Evolutionary conservation across 176 grass and related monocot genomes (phyloP), one percentile per base, ranked within the genome.

Genomic region (Zea luxurians): DNA sequence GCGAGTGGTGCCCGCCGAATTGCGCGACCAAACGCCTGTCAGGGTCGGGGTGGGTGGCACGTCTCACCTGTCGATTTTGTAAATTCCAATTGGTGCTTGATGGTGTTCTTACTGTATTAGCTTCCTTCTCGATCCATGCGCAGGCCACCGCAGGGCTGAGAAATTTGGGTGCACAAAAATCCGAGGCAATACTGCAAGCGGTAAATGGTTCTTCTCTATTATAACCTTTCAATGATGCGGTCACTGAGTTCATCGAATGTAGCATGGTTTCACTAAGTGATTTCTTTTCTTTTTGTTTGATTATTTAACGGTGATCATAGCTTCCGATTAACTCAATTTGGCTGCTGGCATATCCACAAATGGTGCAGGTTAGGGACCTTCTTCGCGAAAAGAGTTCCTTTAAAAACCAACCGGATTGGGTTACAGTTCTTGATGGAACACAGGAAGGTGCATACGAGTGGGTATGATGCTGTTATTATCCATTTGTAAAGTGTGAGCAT

Each of bases 381-480:
- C 90, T 99, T 46, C 84, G 84, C 4, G 83, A 90, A 20, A 94
- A 92, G 66, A 89, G 90, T 68, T 89, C 89, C 1, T 89, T 99
- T 13, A 99, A 89, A 71, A 92, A 77, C 65, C 87, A 95, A 65
- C 34, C 78, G 0, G 85, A 95, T 76, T 95, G 96, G 96, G 88
- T 90, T 16, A 83, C 92, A 52, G 96, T 99, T 83, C 92, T 98
- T 80, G 96, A 98, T 88, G 96, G 96, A 83, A 81, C 72, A 8
- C 96, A 98, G 88, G 96, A 98, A 84, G 96, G 96, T 10, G 92
- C 96, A 83, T 98, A 87, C 78, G 89, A 98, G 60, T 98, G 96
- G 96, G 96, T 98, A 98, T n/a, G 82, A 77, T 76, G 48, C 17
- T 80, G 21, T 0, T 2, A 50, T 66, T 35, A 49, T 48, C 37